Base-by-base conservation (phyloP, 2,329 filamentous ascomycete genomes). In the Achaetomium macrosporum region DNA sequence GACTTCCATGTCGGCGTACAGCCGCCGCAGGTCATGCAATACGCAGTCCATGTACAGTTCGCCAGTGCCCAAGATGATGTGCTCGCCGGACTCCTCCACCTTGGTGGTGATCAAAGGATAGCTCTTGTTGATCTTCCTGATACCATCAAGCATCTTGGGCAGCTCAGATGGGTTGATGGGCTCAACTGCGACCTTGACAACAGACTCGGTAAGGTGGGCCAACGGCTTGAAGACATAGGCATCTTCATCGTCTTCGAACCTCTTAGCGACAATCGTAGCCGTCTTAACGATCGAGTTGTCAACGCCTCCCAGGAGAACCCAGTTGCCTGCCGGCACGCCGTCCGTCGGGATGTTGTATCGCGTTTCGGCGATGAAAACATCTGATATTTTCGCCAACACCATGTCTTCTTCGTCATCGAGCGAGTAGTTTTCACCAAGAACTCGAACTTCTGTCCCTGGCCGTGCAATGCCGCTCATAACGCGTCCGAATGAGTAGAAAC, bases 11-110 rank as follows among this genome's bases (percentile, higher is more conserved):
- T 97, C 92, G 13, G 93, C 91, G 66, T 96, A 99, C n/a, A 97
- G 72, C 39, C 85, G 82, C 50, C 93, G 87, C 43, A 99, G 78
- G 66, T 99, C 93, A 69, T 99, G 93, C 42, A 99, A 78, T 3
- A 99, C 92, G 64, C 93, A 99, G 69, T 99, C 93, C 91, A 99
- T 97, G 74, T 99, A 99, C n/a, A 99, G 77, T 69, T 99, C 93
- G 55, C 93, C 93, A 0, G 93, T 99, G 20, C 93, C 93, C 5
- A 99, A 81, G 43, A 99, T 79, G 59, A 99, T 86, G 66, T 99
- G 93, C 70, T 99, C 93, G 47, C 93, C 93, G 1, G 90, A 96
- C 71, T 99, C 93, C 68, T 99, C 93, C 3, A 99, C 93, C 69
- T 97, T 97, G 5, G 93, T 99, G 12, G 88, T 89, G 62, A 97